phyloP scores from a whole-genome alignment of 768 basidiomycete genomes.

The Hortiboletus campestris region DNA sequence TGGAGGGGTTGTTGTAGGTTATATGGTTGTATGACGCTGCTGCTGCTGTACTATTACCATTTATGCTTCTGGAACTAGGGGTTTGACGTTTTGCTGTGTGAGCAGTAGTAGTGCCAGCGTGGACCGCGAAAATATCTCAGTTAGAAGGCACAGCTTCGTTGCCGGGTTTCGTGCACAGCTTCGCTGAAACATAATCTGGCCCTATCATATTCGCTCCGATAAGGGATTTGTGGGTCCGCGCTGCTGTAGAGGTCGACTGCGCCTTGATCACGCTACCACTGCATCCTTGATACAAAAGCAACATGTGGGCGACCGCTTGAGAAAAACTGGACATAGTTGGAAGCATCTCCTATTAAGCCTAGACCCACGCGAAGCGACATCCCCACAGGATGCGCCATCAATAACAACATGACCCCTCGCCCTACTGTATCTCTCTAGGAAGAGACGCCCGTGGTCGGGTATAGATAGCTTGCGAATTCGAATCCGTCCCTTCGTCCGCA shows the following conservation, averaged over 20 bases:
- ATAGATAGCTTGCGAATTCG: conserved; percentile 19
- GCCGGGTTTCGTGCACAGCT: not conserved
- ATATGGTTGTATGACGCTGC: not conserved
- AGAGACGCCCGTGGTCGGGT: conserved; percentile 11
- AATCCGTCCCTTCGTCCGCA: not conserved
- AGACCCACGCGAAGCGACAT: conserved; percentile 6
- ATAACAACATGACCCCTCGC: not conserved
- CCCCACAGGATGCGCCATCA: conserved; percentile 5
- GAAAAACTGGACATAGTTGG: not conserved
- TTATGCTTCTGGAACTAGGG: conserved; percentile 3
- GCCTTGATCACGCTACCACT: conserved; percentile 3
- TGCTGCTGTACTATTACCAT: conserved; percentile 1
- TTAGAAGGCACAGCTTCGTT: conserved; percentile 1
- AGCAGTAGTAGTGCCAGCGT: not conserved
- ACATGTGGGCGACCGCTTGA: conserved; percentile 1
- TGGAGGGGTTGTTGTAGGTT: not conserved
- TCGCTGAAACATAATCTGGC: conserved; percentile 6
- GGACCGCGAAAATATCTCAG: not conserved
- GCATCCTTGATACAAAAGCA: not conserved
- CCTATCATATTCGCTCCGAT: conserved; percentile 5
- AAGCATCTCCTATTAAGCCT: not conserved
- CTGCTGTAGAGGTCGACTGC: conserved; percentile 17
- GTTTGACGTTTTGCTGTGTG: conserved; percentile 16
- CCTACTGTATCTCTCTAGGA: conserved; percentile 19
- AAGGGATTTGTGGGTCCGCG: conserved; percentile 17